phyloP scores from a whole-genome alignment of 2,329 filamentous ascomycete genomes.

The Aspergillus jensenii region DNA sequence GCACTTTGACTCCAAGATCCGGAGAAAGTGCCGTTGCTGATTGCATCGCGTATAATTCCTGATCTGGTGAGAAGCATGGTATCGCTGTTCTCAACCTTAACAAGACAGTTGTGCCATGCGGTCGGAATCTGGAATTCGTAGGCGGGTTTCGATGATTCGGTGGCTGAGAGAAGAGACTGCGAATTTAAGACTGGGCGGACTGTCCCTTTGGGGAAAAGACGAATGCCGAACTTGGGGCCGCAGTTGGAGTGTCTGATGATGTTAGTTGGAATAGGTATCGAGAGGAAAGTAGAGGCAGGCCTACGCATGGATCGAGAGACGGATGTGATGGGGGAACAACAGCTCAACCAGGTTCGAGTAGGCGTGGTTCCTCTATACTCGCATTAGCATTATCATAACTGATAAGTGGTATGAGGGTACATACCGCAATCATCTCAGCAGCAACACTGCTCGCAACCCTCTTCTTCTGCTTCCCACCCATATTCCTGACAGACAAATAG shows the following conservation, averaged over 20 bases:
- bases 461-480: constrained; percentile 34
- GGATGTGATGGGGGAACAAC: constrained; percentile 46
- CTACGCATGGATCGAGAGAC: constrained; percentile 49
- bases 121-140: neutral
- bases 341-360: constrained; percentile 51
- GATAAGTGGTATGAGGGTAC: neutral
- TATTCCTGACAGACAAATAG: constrained; percentile 17
- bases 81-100: neutral
- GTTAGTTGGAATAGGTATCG: too few relatives aligned
- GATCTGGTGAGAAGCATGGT: neutral
- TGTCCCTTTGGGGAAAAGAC: neutral
- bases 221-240: neutral
- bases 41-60: neutral
- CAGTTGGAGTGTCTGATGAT: neutral
- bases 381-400: too few relatives aligned
- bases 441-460: constrained; percentile 35
- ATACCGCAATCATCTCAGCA: constrained; percentile 34
- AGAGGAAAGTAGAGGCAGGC: too few relatives aligned
- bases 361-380: constrained; percentile 42
- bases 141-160: neutral
- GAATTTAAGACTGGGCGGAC: neutral
- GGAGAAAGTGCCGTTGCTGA: neutral
- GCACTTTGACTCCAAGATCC: neutral
- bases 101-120: neutral
- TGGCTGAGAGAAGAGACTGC: neutral